A percentile compares a stretch with the other conserved stretches of the same genome.
Evolutionary conservation across 1,139 yeast genomes (phyloP).

Genomic region (Magnusiomyces suaveolens): DNA sequence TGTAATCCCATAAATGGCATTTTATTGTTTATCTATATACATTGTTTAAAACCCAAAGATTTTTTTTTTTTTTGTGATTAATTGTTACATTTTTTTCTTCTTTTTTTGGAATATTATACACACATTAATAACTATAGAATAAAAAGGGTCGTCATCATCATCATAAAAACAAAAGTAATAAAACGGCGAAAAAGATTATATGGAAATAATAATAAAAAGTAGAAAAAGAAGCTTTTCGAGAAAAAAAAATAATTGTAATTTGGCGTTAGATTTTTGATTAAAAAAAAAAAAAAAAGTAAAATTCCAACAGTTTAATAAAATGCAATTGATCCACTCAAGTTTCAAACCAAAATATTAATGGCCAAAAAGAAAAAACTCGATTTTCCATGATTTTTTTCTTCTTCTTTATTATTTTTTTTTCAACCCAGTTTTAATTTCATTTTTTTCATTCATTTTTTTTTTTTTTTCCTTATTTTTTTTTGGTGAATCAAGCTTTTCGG

Average conservation of each 20-base stretch:
- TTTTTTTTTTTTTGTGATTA: too few relatives aligned
- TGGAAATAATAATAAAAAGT: neutral
- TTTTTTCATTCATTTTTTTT: neutral
- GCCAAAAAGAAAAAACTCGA: neutral
- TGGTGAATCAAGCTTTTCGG: constrained; percentile 53
- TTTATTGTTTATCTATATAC: too few relatives aligned
- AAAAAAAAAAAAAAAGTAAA: neutral
- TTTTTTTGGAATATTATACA: too few relatives aligned
- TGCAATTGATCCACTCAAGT: neutral
- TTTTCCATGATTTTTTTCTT: neutral
- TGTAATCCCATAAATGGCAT: too few relatives aligned
- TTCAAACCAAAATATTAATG: neutral
- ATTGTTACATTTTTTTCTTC: too few relatives aligned
- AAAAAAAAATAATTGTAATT: too few relatives aligned
- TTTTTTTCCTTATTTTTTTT: neutral
- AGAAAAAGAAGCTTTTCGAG: too few relatives aligned
- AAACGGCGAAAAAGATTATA: neutral
- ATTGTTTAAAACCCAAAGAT: too few relatives aligned
- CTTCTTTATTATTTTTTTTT: neutral
- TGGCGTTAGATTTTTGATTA: too few relatives aligned
- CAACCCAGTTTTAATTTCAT: neutral
- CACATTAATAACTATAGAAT: neutral
- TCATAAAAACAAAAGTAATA: neutral
- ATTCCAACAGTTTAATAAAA: neutral
- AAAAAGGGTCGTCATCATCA: neutral